A percentile compares a stretch with the other conserved stretches of the same genome.
Conservation (phyloP, 108 stramenopile species). For the Epithemia pelagica region DNA sequence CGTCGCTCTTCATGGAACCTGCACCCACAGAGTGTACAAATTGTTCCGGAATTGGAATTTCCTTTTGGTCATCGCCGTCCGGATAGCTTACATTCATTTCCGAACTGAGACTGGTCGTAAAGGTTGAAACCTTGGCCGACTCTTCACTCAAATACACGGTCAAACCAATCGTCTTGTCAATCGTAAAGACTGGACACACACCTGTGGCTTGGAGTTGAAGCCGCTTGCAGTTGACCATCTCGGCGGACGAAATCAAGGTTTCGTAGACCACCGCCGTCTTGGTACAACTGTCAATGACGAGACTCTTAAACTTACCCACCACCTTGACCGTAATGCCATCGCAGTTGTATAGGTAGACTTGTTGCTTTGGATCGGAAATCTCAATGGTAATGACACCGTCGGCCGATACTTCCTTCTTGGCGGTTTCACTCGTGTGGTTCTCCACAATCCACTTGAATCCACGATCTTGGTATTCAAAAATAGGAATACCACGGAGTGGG, state of each 20-base stretch:
- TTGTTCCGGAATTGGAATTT: conserved; percentile 97
- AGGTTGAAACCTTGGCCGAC: conserved; percentile 50
- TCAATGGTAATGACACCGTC: conserved; percentile 74
- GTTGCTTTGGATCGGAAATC: conserved; percentile 84
- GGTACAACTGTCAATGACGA: conserved; percentile 83
- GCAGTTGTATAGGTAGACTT: conserved; percentile 86
- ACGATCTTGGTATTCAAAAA: conserved; percentile 79
- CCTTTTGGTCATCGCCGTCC: conserved; percentile 84
- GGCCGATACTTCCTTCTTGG: conserved; percentile 11
- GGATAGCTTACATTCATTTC: conserved; percentile 97
- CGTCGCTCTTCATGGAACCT: conserved; percentile 60
- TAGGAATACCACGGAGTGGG: conserved; percentile 61
- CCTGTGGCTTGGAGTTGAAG: conserved; percentile 80
- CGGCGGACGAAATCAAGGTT: conserved; percentile 79
- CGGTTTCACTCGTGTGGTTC: conserved; percentile 81
- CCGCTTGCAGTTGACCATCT: conserved; percentile 92
- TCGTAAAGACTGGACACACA: conserved; percentile 83
- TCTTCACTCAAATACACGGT: conserved; percentile 81
- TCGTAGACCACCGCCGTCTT: conserved; percentile 84
- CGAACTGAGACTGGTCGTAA: conserved; percentile 84
- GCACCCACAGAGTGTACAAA: conserved; percentile 76
- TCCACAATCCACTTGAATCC: conserved; percentile 93
- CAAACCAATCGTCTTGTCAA: conserved; percentile 97
- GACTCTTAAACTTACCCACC: conserved; percentile 89
- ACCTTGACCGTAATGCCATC: conserved; percentile 85